Conservation (phyloP, 2,329 filamentous ascomycete genomes). For the Scedosporium dehoogii region DNA sequence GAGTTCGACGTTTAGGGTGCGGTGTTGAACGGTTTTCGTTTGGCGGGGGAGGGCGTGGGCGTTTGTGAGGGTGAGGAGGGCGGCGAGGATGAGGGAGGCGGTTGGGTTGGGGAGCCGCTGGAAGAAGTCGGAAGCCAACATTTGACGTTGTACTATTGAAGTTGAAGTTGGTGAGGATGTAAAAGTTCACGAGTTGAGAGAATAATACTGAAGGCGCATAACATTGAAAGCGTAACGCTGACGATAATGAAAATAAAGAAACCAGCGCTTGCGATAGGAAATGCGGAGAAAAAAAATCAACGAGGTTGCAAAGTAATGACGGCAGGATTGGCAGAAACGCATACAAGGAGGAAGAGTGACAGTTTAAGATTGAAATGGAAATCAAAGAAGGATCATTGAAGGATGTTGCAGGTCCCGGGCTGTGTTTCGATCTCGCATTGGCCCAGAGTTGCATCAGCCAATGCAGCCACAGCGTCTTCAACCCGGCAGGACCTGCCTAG, state of each 20-base stretch:
- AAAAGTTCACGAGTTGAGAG: background rate
- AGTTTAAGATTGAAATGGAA: background rate
- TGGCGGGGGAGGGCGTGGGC: slow-evolving; percentile 30
- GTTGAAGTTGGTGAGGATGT: background rate
- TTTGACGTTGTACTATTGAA: slow-evolving; percentile 4
- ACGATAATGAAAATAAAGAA: no score
- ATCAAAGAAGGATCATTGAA: background rate
- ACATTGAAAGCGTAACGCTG: no score
- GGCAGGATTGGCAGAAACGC: no score
- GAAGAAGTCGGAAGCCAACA: slow-evolving; percentile 21
- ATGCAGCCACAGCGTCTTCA: background rate
- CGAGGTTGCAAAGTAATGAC: no score
- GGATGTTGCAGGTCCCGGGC: background rate
- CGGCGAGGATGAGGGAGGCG: slow-evolving; percentile 23
- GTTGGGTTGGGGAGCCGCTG: slow-evolving; percentile 25
- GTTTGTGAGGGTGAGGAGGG: slow-evolving; percentile 18
- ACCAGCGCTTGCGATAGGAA: no score
- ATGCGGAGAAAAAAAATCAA: no score
- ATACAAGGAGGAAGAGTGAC: no score
- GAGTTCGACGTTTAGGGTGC: slow-evolving; percentile 27
- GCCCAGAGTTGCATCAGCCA: background rate
- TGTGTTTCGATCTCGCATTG: background rate
- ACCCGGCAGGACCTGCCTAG: background rate
- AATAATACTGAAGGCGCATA: no score
- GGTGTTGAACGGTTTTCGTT: slow-evolving; percentile 25